A percentile compares a stretch with the other conserved stretches of the same genome.
phyloP scores from a whole-genome alignment of 108 stramenopile species.

The Mayamaea pseudoterrestris region DNA sequence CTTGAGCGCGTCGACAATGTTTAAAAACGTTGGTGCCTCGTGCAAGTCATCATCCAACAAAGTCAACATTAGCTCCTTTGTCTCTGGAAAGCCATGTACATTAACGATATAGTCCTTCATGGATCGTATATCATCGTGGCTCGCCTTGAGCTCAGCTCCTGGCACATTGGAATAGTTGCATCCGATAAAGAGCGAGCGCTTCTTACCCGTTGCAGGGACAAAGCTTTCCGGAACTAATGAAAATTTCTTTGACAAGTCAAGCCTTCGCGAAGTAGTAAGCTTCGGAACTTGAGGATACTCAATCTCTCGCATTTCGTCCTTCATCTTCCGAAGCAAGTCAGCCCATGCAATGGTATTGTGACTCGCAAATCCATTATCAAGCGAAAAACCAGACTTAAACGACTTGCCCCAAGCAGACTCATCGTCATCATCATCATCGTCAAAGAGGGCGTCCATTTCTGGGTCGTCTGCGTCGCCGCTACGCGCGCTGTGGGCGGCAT shows the following conservation, averaged over 20 bases:
- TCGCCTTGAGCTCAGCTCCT: constrained; percentile 62
- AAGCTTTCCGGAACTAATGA: constrained; percentile 61
- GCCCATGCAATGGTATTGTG: constrained; percentile 53
- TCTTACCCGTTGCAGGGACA: constrained; percentile 40
- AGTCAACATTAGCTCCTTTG: constrained; percentile 53
- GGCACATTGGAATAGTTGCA: constrained; percentile 61
- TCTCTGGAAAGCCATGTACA: constrained; percentile 73
- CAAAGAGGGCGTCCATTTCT: constrained; percentile 34
- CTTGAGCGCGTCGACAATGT: constrained; percentile 71
- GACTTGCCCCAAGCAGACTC: constrained; percentile 8
- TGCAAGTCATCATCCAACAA: constrained; percentile 70
- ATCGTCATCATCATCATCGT: constrained; percentile 45
- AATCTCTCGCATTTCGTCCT: constrained; percentile 63
- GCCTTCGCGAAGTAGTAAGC: constrained; percentile 53
- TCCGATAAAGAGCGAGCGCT: constrained; percentile 63
- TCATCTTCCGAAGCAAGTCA: constrained; percentile 70
- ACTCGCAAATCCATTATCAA: constrained; percentile 22
- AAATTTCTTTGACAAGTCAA: constrained; percentile 60
- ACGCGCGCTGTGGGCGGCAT: constrained; percentile 52
- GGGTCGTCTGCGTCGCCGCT: constrained; percentile 7
- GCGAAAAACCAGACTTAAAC: constrained; percentile 12
- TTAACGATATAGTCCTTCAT: constrained; percentile 70
- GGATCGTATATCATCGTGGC: constrained; percentile 75
- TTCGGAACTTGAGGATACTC: constrained; percentile 67
- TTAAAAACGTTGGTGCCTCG: constrained; percentile 51